Evolutionary conservation across 1,284 basidiomycete genomes (phyloP).

Genomic region (Singerocomus inundabilis): DNA sequence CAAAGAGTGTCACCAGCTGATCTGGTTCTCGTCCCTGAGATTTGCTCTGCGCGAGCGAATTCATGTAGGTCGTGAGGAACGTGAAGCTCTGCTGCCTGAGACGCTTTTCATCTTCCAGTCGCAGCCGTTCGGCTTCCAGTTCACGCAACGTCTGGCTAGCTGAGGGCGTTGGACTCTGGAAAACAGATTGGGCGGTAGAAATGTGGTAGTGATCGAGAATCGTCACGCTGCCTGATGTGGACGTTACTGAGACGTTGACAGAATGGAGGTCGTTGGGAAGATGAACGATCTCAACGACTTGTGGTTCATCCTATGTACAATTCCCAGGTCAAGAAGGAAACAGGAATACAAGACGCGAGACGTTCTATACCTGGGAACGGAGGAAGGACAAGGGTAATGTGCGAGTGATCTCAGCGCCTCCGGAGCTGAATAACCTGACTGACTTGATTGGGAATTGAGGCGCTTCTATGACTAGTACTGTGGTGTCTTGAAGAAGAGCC

Average conservation of each 20-base stretch:
- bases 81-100: conserved; percentile 22
- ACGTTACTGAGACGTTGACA: conserved; percentile 16
- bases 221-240: conserved; percentile 7
- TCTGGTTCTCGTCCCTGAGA: conserved; percentile 6
- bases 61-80: conserved; percentile 30
- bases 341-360: not conserved
- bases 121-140: conserved; percentile 12
- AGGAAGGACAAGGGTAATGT: conserved; percentile 18
- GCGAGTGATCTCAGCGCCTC: conserved; percentile 21
- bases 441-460: conserved; percentile 21
- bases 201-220: conserved; percentile 20
- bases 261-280: conserved; percentile 9
- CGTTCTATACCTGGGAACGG: conserved; percentile 9
- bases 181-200: no score
- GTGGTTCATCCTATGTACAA: conserved; percentile 17
- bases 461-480: conserved; percentile 15
- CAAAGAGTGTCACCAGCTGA: conserved; percentile 22
- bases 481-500: conserved; percentile 3
- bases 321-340: not conserved
- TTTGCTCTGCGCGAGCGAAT: conserved; percentile 26
- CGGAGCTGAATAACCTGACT: conserved; percentile 22
- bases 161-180: not conserved
- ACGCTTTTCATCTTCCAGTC: conserved; percentile 20
- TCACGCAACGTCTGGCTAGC: conserved; percentile 10
- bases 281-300: conserved; percentile 20